Base-by-base conservation (phyloP, 768 basidiomycete genomes). In the Agrocybe pediades region DNA sequence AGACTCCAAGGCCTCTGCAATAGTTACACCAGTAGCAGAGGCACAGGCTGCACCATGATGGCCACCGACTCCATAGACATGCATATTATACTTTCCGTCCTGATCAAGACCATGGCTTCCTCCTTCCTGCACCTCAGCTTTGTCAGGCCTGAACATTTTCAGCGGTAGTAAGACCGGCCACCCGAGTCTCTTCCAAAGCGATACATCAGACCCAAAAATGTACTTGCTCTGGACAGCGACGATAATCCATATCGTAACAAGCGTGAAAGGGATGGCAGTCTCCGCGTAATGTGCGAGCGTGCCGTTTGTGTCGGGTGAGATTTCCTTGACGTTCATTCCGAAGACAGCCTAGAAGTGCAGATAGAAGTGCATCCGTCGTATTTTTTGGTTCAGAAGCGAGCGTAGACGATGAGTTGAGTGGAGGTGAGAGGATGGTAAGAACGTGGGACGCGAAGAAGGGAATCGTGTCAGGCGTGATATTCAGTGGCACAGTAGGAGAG, bases 181-280 rank as follows among this genome's bases (percentile, higher is more conserved):
- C 9, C 57, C 60, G 0, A 76, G 62, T n/a, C 73, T 68, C 53
- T 52, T 62, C 61, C 63, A 67, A 48, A 74, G 58, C 13, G 61
- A 60, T 5, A 68, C 25, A 3, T 49, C 30, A 0, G 58, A 30
- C 6, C 61, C 65, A 41, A 75, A 74, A 16, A 76, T 62, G 43
- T 72, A 65, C 29, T 71, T 73, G 58, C 71, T 75, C 57, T 85
- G 83, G 60, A 82, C 76, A 6, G 83, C 76, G 29, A 85, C 67
- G 26, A 83, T 74, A 17, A 80, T 60, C 82, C 84, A 87, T n/a
- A 77, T 56, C 8, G 82, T 81, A 9, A 76, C 51, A 6, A 74
- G 9, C 0, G 84, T 87, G 39, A 87, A 64, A 0, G 73, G 62
- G 7, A 84, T 33, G 1, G 82, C 76, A 1, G 65, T 68, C 30